Evolutionary conservation across 2,329 filamentous ascomycete genomes (phyloP).

Genomic region (Colletotrichum eleusines): DNA sequence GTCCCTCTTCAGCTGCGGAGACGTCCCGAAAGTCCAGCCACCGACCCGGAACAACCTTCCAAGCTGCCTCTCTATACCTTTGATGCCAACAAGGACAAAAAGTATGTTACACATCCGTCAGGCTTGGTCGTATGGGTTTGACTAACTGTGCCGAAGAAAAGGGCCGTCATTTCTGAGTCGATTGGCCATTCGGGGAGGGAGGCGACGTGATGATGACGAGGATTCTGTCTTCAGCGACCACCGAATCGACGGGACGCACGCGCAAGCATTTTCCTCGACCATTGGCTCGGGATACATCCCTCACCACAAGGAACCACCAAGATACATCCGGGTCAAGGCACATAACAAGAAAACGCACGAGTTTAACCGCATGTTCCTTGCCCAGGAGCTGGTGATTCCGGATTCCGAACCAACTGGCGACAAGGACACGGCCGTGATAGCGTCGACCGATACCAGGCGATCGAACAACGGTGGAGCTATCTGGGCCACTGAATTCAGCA

Average conservation of each 20-base stretch:
- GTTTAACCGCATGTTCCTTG: constrained; percentile 90
- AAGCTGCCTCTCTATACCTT: constrained; percentile 54
- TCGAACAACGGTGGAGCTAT: constrained; percentile 70
- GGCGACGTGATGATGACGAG: constrained; percentile 79
- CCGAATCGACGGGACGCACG: constrained; percentile 84
- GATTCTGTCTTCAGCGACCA: constrained; percentile 77
- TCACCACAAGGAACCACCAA: constrained; percentile 86
- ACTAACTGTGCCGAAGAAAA: constrained; percentile 68
- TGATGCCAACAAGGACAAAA: constrained; percentile 72
- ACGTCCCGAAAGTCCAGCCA: constrained; percentile 64
- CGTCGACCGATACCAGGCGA: constrained; percentile 46
- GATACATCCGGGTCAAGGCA: constrained; percentile 87
- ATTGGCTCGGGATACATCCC: constrained; percentile 82
- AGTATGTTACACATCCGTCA: constrained; percentile 59
- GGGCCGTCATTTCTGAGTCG: constrained; percentile 91
- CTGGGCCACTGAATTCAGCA: constrained; percentile 94
- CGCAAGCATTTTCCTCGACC: constrained; percentile 83
- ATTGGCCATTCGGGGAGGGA: constrained; percentile 76
- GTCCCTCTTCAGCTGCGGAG: constrained; percentile 68
- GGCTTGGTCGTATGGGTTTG: not conserved
- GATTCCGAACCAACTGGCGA: constrained; percentile 19
- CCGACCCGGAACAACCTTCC: constrained; percentile 54
- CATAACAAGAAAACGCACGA: constrained; percentile 85
- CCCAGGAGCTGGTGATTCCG: constrained; percentile 78
- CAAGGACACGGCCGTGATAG: constrained; percentile 54